Evolutionary conservation across 2,329 filamentous ascomycete species (phyloP).

Genomic region (Pseudocercospora cruenta): DNA sequence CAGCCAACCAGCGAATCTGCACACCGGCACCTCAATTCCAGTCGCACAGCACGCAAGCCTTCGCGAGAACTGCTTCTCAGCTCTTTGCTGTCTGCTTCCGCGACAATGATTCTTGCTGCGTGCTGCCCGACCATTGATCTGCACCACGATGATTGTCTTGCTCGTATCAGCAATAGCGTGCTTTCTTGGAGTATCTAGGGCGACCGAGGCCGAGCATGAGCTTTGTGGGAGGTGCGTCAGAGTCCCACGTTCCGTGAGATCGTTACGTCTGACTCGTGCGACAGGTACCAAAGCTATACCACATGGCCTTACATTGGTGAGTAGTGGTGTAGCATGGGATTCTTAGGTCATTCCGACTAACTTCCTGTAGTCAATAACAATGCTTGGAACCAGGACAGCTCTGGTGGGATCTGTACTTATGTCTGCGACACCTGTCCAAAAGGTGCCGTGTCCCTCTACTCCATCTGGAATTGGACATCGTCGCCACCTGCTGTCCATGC

Average conservation of each 20-base stretch:
- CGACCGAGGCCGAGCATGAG: conserved; percentile 11
- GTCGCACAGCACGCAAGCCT: conserved; percentile 18
- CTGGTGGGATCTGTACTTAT: conserved; percentile 23
- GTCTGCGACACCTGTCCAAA: conserved; percentile 16
- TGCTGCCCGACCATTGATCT: conserved; percentile 11
- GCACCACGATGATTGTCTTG: conserved; percentile 18
- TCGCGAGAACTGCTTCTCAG: conserved; percentile 17
- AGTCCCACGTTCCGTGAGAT: background rate
- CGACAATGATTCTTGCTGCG: conserved; percentile 10
- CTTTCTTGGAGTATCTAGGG: background rate
- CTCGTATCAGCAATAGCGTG: conserved; percentile 1
- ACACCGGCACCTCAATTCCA: conserved; percentile 8
- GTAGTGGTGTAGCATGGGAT: background rate
- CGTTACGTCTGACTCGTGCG: conserved; percentile 2
- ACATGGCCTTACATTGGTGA: conserved; percentile 13
- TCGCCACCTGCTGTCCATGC: conserved; percentile 19
- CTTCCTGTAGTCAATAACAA: conserved; percentile 24
- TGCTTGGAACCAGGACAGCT: conserved; percentile 24
- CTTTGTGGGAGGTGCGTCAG: conserved; percentile 16
- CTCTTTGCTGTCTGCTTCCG: background rate
- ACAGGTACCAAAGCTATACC: conserved; percentile 17
- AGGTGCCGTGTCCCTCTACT: conserved; percentile 12
- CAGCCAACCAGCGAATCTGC: background rate
- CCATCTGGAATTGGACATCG: conserved; percentile 23
- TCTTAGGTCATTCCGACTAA: background rate